Percentiles rank a stretch among this genome's conserved stretches.
phyloP scores from a whole-genome alignment of 176 grass and related monocot genomes.

The Hordeum vulgare region DNA sequence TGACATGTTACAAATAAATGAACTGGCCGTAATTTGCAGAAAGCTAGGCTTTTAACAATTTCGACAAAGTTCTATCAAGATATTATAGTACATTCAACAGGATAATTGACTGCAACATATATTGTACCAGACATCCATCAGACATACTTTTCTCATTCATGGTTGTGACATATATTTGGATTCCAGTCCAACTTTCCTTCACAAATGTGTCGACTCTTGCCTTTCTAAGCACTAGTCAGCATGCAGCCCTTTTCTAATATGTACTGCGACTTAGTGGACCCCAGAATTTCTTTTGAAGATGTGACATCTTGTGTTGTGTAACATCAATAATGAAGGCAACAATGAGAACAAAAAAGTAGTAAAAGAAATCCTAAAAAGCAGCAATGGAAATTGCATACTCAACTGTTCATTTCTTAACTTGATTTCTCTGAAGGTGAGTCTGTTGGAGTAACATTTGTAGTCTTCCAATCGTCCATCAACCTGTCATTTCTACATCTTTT shows the following conservation, averaged over 20 bases:
- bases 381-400: background rate
- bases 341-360: background rate
- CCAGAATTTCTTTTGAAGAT: slow-evolving; percentile 7
- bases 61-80: no score
- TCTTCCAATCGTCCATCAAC: background rate
- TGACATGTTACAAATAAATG: background rate
- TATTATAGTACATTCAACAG: background rate
- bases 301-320: background rate
- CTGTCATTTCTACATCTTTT: background rate
- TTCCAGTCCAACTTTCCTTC: background rate
- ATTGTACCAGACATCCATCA: background rate
- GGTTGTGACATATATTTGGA: background rate
- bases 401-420: background rate
- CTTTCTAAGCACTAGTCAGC: background rate
- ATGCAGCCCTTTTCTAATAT: background rate
- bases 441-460: background rate
- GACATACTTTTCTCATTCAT: background rate
- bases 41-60: background rate
- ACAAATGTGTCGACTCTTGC: background rate
- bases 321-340: background rate
- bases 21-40: background rate
- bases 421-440: background rate
- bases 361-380: background rate
- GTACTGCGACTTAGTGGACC: background rate
- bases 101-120: no score